A percentile compares a stretch with the other conserved stretches of the same genome.
Evolutionary conservation across 495 filamentous ascomycete genomes (phyloP).

Genomic region (Penicillium antarcticum): DNA sequence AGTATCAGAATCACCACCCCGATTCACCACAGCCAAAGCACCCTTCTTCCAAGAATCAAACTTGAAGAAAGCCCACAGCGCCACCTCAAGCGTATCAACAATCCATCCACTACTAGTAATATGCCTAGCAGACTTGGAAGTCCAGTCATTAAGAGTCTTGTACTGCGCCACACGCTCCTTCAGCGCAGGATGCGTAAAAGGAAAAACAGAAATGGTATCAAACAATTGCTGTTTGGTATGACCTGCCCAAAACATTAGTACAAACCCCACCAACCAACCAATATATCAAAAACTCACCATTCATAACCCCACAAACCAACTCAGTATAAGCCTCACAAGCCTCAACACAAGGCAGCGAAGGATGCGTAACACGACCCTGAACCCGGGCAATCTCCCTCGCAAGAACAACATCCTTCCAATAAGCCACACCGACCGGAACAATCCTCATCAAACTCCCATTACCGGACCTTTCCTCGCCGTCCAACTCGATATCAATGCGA

Average conservation of each 20-base stretch:
- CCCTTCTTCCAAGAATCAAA: slow-evolving; percentile 39
- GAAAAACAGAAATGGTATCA: slow-evolving; percentile 8
- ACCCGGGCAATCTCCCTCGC: slow-evolving; percentile 25
- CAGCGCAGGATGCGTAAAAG: slow-evolving; percentile 21
- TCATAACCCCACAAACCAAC: slow-evolving; percentile 23
- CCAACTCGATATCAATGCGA: slow-evolving; percentile 7
- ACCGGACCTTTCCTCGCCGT: slow-evolving; percentile 23
- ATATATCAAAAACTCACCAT: slow-evolving; percentile 8
- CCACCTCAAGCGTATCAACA: slow-evolving; percentile 44
- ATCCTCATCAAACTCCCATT: slow-evolving; percentile 50
- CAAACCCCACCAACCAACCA: not conserved
- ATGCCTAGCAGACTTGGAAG: slow-evolving; percentile 1
- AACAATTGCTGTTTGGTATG: slow-evolving; percentile 18
- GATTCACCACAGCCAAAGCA: slow-evolving; percentile 42
- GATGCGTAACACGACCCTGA: slow-evolving; percentile 38
- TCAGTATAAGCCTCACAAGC: slow-evolving; percentile 41
- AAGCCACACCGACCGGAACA: slow-evolving; percentile 32
- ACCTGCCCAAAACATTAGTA: slow-evolving; percentile 9
- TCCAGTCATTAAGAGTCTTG: slow-evolving; percentile 16
- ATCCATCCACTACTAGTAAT: slow-evolving; percentile 43
- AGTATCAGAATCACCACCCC: slow-evolving; percentile 50
- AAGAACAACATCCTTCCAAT: slow-evolving; percentile 15
- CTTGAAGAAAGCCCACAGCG: slow-evolving; percentile 46
- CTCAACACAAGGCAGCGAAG: slow-evolving; percentile 34
- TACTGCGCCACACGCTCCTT: slow-evolving; percentile 18